Percentiles rank a stretch among this genome's conserved stretches.
Evolutionary conservation across 2,329 filamentous ascomycete species (phyloP).

Genomic region (Fusarium gaditjirri): DNA sequence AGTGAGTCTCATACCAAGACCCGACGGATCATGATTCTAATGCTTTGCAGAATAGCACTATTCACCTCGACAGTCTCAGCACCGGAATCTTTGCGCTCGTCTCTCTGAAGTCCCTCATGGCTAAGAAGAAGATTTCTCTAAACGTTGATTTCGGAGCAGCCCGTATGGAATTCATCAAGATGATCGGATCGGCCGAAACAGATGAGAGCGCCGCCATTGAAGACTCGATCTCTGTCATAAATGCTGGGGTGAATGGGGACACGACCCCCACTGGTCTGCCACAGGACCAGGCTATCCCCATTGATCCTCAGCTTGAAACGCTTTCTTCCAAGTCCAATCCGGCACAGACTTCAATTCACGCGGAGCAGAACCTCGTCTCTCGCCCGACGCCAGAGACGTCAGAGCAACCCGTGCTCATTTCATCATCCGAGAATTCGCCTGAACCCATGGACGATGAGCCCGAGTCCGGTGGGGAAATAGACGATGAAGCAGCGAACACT

Average conservation of each 20-base stretch:
- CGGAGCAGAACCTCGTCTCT: background rate
- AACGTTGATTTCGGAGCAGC: background rate
- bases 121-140: background rate
- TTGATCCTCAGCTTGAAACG: background rate
- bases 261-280: fast-evolving
- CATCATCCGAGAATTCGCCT: background rate
- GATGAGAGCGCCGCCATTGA: background rate
- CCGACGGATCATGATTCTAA: background rate
- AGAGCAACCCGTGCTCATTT: background rate
- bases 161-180: background rate
- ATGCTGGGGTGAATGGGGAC: fast-evolving
- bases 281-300: background rate
- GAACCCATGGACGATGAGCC: fast-evolving
- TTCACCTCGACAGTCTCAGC: too few relatives aligned
- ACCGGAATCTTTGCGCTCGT: background rate
- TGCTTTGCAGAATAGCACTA: background rate
- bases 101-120: background rate
- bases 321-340: fast-evolving
- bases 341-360: too few relatives aligned
- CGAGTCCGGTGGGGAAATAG: too few relatives aligned
- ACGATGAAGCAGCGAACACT: background rate
- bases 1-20: background rate
- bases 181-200: background rate
- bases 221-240: background rate
- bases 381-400: fast-evolving